Evolutionary conservation across 148 eudicot species (phyloP).

Genomic region (Linanthus parryae): DNA sequence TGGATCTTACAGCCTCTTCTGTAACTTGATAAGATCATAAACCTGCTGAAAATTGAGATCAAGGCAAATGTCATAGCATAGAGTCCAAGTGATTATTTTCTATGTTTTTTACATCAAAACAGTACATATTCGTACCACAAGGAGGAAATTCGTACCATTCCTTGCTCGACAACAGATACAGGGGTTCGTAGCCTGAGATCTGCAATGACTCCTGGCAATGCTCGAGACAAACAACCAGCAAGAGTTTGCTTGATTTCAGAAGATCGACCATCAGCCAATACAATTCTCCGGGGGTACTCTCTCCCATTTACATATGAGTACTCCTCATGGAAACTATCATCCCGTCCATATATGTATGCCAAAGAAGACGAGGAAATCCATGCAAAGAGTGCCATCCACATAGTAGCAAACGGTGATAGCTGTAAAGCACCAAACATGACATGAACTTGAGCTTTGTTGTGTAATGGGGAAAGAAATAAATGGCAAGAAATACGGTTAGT

Average conservation of each 20-base stretch:
- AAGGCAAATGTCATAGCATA: too few relatives aligned
- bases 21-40: too few relatives aligned
- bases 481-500: not conserved
- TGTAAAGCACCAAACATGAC: conserved; percentile 29
- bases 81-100: too few relatives aligned
- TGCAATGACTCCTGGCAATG: conserved; percentile 64
- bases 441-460: conserved; percentile 2
- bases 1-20: too few relatives aligned
- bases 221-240: conserved; percentile 68
- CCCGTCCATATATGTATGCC: conserved; percentile 89
- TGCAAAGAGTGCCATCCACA: conserved; percentile 80
- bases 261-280: conserved; percentile 68
- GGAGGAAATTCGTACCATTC: conserved; percentile 45
- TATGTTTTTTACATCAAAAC: too few relatives aligned
- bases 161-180: conserved; percentile 55
- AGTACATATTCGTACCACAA: too few relatives aligned
- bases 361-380: conserved; percentile 88
- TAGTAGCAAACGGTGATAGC: conserved; percentile 88
- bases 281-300: conserved; percentile 65
- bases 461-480: conserved; percentile 6
- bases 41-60: too few relatives aligned
- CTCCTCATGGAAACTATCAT: conserved; percentile 67
- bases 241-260: conserved; percentile 83
- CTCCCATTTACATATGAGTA: conserved; percentile 67
- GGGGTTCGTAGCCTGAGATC: conserved; percentile 67